phyloP scores from a whole-genome alignment of 306 rosid species.

The Sicyos edulis region DNA sequence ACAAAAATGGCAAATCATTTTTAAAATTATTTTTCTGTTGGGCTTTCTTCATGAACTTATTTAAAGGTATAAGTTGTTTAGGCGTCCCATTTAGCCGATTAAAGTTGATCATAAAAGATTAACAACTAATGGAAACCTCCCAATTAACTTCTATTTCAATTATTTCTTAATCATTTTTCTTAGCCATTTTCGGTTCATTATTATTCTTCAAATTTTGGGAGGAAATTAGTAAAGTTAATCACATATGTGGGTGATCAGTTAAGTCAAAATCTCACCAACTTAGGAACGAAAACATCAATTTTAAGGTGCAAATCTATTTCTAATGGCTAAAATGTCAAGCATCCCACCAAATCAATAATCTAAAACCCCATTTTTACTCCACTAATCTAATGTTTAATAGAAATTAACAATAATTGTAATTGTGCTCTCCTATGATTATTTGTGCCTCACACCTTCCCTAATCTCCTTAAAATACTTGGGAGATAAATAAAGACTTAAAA shows the following conservation, averaged over 20 bases:
- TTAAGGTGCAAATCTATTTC: slow-evolving; percentile 14
- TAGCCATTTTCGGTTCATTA: not conserved
- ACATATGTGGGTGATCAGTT: not conserved
- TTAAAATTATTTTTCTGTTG: not conserved
- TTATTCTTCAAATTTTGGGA: not conserved
- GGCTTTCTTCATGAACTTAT: not conserved
- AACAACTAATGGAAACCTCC: not conserved
- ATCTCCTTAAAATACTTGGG: no score
- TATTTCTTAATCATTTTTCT: not conserved
- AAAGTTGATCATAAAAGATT: slow-evolving; percentile 3
- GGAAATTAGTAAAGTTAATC: slow-evolving; percentile 2
- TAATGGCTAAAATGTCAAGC: slow-evolving; percentile 18
- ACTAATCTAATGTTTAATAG: slow-evolving; percentile 3
- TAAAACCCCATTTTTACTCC: slow-evolving; percentile 8
- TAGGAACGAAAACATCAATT: slow-evolving; percentile 5
- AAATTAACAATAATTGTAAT: not conserved
- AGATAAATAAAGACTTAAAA: not conserved
- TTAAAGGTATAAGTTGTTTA: not conserved
- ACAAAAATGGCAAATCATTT: not conserved
- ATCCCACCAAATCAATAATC: slow-evolving; percentile 15
- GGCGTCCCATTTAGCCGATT: not conserved
- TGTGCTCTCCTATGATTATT: not conserved
- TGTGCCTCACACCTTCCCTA: no score
- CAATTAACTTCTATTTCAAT: not conserved
- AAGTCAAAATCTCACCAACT: slow-evolving; percentile 10